Conservation (phyloP, 2,329 filamentous ascomycete species). For the Fusarium equiseti region DNA sequence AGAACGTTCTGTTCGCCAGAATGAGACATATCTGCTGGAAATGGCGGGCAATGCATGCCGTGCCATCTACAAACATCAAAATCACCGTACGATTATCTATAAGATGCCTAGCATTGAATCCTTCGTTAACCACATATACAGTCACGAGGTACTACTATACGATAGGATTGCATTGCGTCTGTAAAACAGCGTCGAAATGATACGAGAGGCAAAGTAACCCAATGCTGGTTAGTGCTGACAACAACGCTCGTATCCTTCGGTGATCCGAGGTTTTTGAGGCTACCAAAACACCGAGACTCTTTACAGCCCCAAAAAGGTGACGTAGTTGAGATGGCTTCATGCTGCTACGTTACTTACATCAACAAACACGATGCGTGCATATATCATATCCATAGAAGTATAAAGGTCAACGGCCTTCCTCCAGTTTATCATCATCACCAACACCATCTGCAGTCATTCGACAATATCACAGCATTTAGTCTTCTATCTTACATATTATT, state of each 20-base stretch:
- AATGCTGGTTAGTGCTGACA: conserved; percentile 11
- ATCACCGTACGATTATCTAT: background rate
- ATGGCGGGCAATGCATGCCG: background rate
- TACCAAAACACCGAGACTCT: background rate
- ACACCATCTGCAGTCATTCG: background rate
- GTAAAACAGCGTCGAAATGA: background rate
- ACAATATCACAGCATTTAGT: background rate
- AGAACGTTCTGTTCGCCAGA: background rate
- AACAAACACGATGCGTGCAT: background rate
- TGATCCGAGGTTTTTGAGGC: background rate
- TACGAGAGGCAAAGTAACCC: background rate
- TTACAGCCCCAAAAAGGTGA: background rate
- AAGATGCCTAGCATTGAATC: background rate
- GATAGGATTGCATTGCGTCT: background rate
- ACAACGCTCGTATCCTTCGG: conserved; percentile 4
- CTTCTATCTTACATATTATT: too few relatives aligned
- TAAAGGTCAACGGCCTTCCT: background rate
- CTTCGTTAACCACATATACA: too few relatives aligned
- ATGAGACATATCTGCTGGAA: background rate
- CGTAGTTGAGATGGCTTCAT: background rate
- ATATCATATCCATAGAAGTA: background rate
- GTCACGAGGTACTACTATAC: background rate
- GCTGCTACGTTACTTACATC: background rate
- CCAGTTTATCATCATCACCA: background rate
- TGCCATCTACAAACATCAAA: background rate